Base-by-base conservation (phyloP, 441 rosid genomes). In the Euphorbia corollata region DNA sequence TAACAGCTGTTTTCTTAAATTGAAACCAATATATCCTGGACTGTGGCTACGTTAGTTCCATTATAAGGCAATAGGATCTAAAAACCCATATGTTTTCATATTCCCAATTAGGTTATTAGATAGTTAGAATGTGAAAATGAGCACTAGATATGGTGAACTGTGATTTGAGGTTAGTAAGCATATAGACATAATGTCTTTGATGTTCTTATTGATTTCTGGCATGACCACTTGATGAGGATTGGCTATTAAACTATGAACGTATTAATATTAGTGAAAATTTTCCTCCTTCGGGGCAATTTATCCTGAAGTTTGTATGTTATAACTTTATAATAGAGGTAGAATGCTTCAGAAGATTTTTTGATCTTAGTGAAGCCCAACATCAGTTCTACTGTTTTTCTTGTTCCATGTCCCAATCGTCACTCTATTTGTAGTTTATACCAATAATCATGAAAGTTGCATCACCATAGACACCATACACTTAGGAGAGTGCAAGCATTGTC, bases 1-100 rank as follows among this genome's bases (percentile, higher is more conserved):
- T 39, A 54, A 19, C 7, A 54, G 30, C 30, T 66, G 45, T 78
- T 65, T 64, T 59, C n/a, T 75, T 63, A 8, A 24, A 10, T 61
- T 61, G 53, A 50, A 64, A 41, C 27, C 20, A 36, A 47, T 9
- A 18, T 1, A 19, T 54, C 7, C 34, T 27, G 6, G 57, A 22
- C 47, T 62, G 1, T 12, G 30, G 51, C 39, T 20, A 23, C 43
- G 4, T 50, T 62, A 24, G 19, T 38, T 12, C 54, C 54, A 34
- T 12, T 54, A n/a, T 18, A 3, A 5, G 61, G 68, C 68, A 39
- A 24, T 27, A 48, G 64, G 57, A 57, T 59, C 41, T 51, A 54
- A 65, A 73, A 50, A 47, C 10, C 23, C 43, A 30, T 38, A 54
- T 24, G 63, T 18, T 24, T 53, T 60, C 27, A 9, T 36, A 34